Percentiles rank a stretch among this genome's conserved stretches.
phyloP scores from a whole-genome alignment of 495 filamentous ascomycete species.

The Aspergillus diversus region DNA sequence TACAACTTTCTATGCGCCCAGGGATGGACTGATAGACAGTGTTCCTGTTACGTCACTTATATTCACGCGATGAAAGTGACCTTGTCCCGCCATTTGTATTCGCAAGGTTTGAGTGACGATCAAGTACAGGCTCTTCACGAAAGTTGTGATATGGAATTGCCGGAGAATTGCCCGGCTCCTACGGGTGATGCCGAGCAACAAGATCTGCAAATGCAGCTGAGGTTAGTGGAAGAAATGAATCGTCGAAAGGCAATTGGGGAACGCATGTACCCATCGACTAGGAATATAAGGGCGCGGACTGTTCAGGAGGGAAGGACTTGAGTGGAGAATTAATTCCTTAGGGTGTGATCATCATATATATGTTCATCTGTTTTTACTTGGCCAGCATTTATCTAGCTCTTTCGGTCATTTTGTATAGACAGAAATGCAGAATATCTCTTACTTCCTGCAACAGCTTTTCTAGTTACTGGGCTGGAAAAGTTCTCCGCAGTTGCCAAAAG shows the following conservation, averaged over 20 bases:
- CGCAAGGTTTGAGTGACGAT: not conserved
- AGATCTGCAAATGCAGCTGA: constrained; percentile 3
- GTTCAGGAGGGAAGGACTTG: too few species aligned
- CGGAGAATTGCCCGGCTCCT: not conserved
- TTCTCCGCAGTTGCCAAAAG: too few species aligned
- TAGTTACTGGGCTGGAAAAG: too few species aligned
- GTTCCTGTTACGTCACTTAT: not conserved
- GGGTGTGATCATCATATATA: too few species aligned
- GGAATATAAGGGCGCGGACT: too few species aligned
- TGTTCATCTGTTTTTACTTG: too few species aligned
- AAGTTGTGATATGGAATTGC: not conserved
- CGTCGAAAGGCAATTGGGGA: constrained; percentile 3
- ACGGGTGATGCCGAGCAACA: not conserved
- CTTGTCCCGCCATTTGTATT: not conserved
- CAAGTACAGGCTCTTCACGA: not conserved
- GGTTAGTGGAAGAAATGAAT: constrained; percentile 7
- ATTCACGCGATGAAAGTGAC: not conserved
- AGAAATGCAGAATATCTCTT: too few species aligned
- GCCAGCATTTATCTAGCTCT: too few species aligned
- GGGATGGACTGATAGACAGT: constrained; percentile 1
- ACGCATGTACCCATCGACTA: constrained; percentile 5
- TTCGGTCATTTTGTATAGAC: too few species aligned
- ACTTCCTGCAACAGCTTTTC: too few species aligned
- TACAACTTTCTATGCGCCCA: too few species aligned
- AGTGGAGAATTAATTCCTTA: too few species aligned